A percentile compares a stretch with the other conserved stretches of the same genome.
These are phyloP conservation scores for Sarcodon sp. DNA, from an alignment of 768 basidiomycete species.

Conservation along the genomic window DNA sequence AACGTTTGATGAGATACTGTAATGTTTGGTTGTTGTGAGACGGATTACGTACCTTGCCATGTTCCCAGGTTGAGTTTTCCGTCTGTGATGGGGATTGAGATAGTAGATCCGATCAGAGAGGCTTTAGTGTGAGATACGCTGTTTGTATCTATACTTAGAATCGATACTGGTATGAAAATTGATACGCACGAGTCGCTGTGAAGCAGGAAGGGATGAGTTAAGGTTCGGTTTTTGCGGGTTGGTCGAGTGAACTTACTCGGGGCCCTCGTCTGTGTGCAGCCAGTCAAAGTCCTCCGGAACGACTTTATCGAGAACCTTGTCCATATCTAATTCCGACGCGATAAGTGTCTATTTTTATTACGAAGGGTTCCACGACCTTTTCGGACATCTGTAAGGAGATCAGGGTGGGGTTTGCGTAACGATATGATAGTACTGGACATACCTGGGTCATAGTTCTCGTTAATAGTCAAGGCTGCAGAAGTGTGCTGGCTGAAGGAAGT, in stretches of 20 bases:
- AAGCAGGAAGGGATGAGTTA: slow-evolving; percentile 3
- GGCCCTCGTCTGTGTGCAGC: slow-evolving; percentile 86
- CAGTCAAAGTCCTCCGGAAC: slow-evolving; percentile 78
- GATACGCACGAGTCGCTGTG: slow-evolving; percentile 60
- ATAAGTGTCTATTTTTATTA: neutral
- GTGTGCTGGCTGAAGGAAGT: slow-evolving; percentile 51
- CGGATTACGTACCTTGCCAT: slow-evolving; percentile 67
- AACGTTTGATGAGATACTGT: neutral
- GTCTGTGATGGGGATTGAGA: slow-evolving; percentile 76
- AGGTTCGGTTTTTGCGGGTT: neutral
- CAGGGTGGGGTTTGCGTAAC: neutral
- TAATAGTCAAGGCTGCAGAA: slow-evolving; percentile 68
- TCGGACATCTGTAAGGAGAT: slow-evolving; percentile 24
- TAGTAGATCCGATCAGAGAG: slow-evolving; percentile 69
- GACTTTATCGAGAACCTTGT: slow-evolving; percentile 83
- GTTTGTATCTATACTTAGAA: slow-evolving; percentile 1
- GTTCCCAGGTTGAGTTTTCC: slow-evolving; percentile 74
- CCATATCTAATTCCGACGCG: slow-evolving; percentile 53
- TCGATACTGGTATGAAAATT: slow-evolving; percentile 3
- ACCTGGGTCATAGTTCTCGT: slow-evolving; percentile 86
- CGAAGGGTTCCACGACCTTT: slow-evolving; percentile 18
- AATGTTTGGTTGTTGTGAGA: neutral
- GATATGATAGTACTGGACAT: neutral
- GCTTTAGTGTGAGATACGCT: slow-evolving; percentile 90
- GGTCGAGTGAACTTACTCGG: slow-evolving; percentile 48